Conservation (phyloP, 768 basidiomycete genomes). For the Filobasidium floriforme region DNA sequence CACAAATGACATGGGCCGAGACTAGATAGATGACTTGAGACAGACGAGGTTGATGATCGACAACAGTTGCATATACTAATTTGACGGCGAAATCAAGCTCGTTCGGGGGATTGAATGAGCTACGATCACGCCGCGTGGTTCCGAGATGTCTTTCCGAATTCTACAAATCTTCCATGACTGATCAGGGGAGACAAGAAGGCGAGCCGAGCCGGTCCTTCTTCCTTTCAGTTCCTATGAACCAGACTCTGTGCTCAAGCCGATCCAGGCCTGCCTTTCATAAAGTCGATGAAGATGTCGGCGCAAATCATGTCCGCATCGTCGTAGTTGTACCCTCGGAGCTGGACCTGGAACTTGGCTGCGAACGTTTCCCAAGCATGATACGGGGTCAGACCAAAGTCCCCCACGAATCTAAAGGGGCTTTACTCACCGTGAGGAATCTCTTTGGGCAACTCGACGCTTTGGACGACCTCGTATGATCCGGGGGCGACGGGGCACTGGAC, state of each 20-base stretch:
- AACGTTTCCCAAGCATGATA: background rate
- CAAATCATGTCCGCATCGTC: conserved; percentile 73
- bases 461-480: conserved; percentile 64
- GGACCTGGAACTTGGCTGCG: conserved; percentile 74
- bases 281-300: conserved; percentile 69
- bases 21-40: no score
- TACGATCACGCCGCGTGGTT: no score
- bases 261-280: conserved; percentile 42
- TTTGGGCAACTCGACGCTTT: conserved; percentile 77
- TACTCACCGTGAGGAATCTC: conserved; percentile 71
- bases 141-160: no score
- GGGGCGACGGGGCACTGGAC: conserved; percentile 76
- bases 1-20: no score
- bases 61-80: no score
- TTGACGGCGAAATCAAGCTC: no score
- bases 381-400: background rate
- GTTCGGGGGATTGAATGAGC: no score
- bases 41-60: no score
- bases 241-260: background rate
- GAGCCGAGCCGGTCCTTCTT: no score
- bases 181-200: no score
- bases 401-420: background rate
- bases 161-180: no score
- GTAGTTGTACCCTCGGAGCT: conserved; percentile 61
- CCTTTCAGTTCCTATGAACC: no score